Conservation (phyloP, 2,329 filamentous ascomycete species). For the Aspergillus chevalieri region DNA sequence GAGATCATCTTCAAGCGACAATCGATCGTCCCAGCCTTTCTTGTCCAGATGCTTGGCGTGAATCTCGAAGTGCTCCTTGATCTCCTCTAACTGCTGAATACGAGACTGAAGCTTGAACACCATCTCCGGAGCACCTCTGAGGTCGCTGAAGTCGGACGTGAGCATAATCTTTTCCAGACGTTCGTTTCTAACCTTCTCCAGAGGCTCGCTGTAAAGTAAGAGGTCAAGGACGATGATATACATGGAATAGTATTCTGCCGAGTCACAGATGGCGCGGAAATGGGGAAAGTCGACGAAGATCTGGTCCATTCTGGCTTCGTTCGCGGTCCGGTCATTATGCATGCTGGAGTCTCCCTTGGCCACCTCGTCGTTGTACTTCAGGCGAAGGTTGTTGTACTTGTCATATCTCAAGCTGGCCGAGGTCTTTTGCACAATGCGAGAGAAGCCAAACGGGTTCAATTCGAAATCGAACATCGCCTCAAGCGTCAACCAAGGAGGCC, state of each 20-base stretch:
- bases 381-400: slow-evolving; percentile 92
- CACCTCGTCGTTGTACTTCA: slow-evolving; percentile 96
- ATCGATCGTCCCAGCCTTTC: slow-evolving; percentile 83
- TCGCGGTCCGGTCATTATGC: slow-evolving; percentile 36
- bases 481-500: slow-evolving; percentile 97
- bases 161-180: slow-evolving; percentile 97
- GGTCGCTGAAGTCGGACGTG: slow-evolving; percentile 94
- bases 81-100: slow-evolving; percentile 88
- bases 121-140: slow-evolving; percentile 88
- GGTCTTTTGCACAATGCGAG: slow-evolving; percentile 91
- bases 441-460: slow-evolving; percentile 93
- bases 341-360: slow-evolving; percentile 54
- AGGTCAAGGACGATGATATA: slow-evolving; percentile 97
- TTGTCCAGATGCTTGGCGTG: slow-evolving; percentile 81
- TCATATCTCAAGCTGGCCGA: slow-evolving; percentile 92
- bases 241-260: slow-evolving; percentile 92
- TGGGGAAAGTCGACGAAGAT: slow-evolving; percentile 96
- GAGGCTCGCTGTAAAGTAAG: slow-evolving; percentile 88
- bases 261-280: slow-evolving; percentile 91
- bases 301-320: slow-evolving; percentile 84
- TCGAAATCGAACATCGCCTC: slow-evolving; percentile 98
- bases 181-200: slow-evolving; percentile 96
- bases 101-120: slow-evolving; percentile 85
- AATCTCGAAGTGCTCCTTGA: slow-evolving; percentile 93
- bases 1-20: slow-evolving; percentile 83